These are phyloP conservation scores for Fusarium nygamai DNA, from an alignment of 2,329 filamentous ascomycete genomes.

Conservation along the genomic window DNA sequence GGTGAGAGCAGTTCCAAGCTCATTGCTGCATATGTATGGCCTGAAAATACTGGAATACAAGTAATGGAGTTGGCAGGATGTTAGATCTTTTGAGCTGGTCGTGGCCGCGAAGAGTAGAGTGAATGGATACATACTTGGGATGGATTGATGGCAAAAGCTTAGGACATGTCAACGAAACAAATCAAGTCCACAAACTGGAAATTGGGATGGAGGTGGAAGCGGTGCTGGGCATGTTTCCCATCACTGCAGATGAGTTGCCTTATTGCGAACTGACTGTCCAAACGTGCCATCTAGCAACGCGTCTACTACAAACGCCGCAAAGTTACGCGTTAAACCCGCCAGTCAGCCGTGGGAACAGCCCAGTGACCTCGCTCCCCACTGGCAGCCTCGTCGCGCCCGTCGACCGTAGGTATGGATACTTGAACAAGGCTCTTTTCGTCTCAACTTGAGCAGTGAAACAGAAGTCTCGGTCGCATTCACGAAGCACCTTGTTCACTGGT, in stretches of 20 bases:
- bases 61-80: neutral
- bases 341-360: neutral
- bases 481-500: accelerated
- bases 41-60: accelerated
- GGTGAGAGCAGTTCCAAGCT: neutral
- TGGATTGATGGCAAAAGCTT: neutral
- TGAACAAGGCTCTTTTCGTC: neutral
- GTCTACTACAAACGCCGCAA: neutral
- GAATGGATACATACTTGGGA: neutral
- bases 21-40: accelerated
- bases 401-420: accelerated
- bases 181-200: too few relatives aligned
- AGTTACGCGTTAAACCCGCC: neutral
- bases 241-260: neutral
- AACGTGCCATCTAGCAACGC: neutral
- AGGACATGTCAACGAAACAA: neutral
- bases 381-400: accelerated
- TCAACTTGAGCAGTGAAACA: neutral
- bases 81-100: neutral
- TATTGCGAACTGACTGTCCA: neutral
- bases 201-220: too few relatives aligned
- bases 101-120: accelerated
- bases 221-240: accelerated
- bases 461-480: neutral
- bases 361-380: neutral